Percentiles rank a stretch among this genome's conserved stretches.
These are phyloP conservation scores for Coemansia sp. DNA, from an alignment of 192 early-diverging fungal genomes.

Conservation along the genomic window DNA sequence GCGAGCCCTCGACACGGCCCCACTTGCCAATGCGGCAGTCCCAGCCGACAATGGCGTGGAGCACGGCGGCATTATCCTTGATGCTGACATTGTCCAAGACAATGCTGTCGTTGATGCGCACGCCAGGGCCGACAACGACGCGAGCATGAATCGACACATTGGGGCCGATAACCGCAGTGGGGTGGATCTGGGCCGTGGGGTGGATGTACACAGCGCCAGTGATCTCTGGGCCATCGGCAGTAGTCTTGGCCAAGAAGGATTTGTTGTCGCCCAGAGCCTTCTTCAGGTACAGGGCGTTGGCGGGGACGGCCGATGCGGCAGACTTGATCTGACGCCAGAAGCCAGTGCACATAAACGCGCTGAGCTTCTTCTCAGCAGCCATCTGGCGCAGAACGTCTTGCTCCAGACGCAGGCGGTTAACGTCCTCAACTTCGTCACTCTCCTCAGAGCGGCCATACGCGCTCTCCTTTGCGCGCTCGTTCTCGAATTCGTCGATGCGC, in stretches of 20 bases:
- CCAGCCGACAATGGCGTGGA: slow-evolving; percentile 92
- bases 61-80: slow-evolving; percentile 82
- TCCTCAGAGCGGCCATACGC: slow-evolving; percentile 50
- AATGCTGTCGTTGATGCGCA: slow-evolving; percentile 91
- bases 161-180: slow-evolving; percentile 91
- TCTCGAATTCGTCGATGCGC: slow-evolving; percentile 53
- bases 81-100: slow-evolving; percentile 90
- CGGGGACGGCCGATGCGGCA: slow-evolving; percentile 87
- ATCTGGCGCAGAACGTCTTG: slow-evolving; percentile 88
- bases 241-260: slow-evolving; percentile 50
- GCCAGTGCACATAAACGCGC: slow-evolving; percentile 78
- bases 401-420: slow-evolving; percentile 78
- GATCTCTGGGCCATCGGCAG: slow-evolving; percentile 65
- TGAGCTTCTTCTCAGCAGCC: slow-evolving; percentile 80
- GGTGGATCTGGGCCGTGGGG: slow-evolving; percentile 89
- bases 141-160: slow-evolving; percentile 95
- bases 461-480: slow-evolving; percentile 57
- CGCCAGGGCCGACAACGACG: slow-evolving; percentile 82
- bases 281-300: slow-evolving; percentile 91
- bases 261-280: slow-evolving; percentile 68
- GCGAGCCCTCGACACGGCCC: slow-evolving; percentile 90
- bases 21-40: slow-evolving; percentile 90
- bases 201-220: slow-evolving; percentile 93
- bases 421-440: slow-evolving; percentile 51
- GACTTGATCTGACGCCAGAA: slow-evolving; percentile 99